Percentiles rank a stretch among this genome's conserved stretches.
Conservation (phyloP, 2,329 filamentous ascomycete species). For the Furcasterigmium sp. region DNA sequence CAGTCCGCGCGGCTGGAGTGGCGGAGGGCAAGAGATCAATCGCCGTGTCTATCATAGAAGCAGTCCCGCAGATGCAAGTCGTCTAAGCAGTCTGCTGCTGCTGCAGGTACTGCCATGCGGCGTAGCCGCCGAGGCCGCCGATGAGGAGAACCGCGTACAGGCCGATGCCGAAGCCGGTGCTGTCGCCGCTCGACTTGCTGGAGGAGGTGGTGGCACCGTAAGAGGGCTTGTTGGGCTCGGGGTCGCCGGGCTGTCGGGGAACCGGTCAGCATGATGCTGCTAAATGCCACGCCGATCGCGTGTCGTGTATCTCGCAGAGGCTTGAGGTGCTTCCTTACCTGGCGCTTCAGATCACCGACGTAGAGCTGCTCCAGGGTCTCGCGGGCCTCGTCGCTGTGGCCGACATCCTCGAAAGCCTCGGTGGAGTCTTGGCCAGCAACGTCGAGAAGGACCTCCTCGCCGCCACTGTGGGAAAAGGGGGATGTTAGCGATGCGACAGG, state of each 20-base stretch:
- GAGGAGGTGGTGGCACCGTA: constrained; percentile 35
- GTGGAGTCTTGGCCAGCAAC: constrained; percentile 94
- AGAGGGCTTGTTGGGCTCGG: constrained; percentile 58
- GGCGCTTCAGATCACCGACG: constrained; percentile 73
- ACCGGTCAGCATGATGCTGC: constrained; percentile 16
- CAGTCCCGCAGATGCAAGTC: background rate
- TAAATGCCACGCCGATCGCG: background rate
- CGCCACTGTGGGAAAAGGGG: constrained; percentile 64
- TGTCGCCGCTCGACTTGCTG: constrained; percentile 40
- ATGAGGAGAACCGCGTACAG: constrained; percentile 77
- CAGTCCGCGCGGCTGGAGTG: too few relatives aligned
- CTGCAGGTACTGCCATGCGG: constrained; percentile 82
- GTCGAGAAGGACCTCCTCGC: constrained; percentile 96
- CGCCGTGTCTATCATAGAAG: background rate
- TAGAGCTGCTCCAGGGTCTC: constrained; percentile 80
- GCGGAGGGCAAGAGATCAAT: background rate
- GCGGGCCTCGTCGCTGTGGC: constrained; percentile 96
- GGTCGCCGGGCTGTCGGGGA: constrained; percentile 64
- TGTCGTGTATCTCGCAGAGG: background rate
- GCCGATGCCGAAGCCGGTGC: constrained; percentile 64
- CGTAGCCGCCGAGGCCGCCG: constrained; percentile 72
- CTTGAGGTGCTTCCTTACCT: constrained; percentile 47
- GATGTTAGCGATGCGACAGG: constrained; percentile 17
- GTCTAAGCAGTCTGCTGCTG: constrained; percentile 30
- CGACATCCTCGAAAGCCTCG: constrained; percentile 98